Percentiles rank a stretch among this genome's conserved stretches.
Conservation (phyloP, 805 yeast genomes). For the Candida tallmaniae region DNA sequence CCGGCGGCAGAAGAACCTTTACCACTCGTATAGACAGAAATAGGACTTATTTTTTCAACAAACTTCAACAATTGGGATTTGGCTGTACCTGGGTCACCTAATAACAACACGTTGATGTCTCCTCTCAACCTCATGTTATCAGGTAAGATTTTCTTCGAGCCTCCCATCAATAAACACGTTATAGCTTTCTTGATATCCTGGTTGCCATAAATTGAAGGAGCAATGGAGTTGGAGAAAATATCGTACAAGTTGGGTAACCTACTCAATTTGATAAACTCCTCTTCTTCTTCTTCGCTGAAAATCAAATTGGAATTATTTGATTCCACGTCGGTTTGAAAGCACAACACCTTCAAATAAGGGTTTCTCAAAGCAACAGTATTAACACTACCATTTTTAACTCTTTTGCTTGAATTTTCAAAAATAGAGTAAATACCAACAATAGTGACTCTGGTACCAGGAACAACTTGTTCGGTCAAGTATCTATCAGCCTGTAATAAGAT, state of each 20-base stretch:
- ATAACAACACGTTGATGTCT: slow-evolving; percentile 84
- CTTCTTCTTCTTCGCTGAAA: slow-evolving; percentile 91
- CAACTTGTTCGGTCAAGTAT: slow-evolving; percentile 80
- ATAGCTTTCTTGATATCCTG: slow-evolving; percentile 90
- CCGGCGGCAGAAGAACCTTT: slow-evolving; percentile 99
- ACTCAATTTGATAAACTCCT: slow-evolving; percentile 76
- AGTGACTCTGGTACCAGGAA: slow-evolving; percentile 94
- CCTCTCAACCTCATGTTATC: slow-evolving; percentile 98
- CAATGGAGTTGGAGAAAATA: slow-evolving; percentile 80
- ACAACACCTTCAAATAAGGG: slow-evolving; percentile 84
- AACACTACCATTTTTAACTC: slow-evolving; percentile 31
- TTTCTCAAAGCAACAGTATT: slow-evolving; percentile 85
- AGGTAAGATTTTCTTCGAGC: slow-evolving; percentile 85
- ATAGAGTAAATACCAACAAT: slow-evolving; percentile 90
- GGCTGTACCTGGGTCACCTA: slow-evolving; percentile 99
- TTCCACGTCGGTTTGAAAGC: slow-evolving; percentile 80
- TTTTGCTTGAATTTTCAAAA: slow-evolving; percentile 64
- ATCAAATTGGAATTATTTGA: slow-evolving; percentile 52
- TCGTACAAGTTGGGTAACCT: slow-evolving; percentile 83
- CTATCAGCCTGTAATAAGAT: slow-evolving; percentile 84
- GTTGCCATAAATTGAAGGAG: slow-evolving; percentile 95
- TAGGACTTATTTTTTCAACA: slow-evolving; percentile 92
- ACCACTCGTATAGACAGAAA: slow-evolving; percentile 95
- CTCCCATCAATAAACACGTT: slow-evolving; percentile 89
- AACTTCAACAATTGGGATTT: slow-evolving; percentile 93